Base-by-base conservation (phyloP, 2,329 filamentous ascomycete species). In the Chaetomium strumarium region DNA sequence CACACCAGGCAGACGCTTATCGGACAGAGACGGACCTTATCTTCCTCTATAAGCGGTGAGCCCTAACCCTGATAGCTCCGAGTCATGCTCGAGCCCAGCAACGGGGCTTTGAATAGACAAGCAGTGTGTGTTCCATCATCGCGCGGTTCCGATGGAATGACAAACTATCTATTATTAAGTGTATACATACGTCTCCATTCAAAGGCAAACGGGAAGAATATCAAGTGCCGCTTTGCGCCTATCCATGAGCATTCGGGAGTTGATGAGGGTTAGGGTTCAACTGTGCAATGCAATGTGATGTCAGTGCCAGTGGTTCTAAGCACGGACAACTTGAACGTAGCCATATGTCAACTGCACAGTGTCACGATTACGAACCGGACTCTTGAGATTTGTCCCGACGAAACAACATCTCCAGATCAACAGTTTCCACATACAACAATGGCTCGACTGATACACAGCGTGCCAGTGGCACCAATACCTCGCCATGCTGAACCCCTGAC, bases 401-500 rank as follows among this genome's bases (percentile, higher is more conserved):
- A 30, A 40, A 48, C 48, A 50, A 43, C 49, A 16, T 50, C 30
- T 24, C 37, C 37, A 17, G 7, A 31, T 36, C 47, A 29, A 46
- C 47, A 43, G 20, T 42, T 9, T 34, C 16, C 20, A 36, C 39
- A 50, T 5, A 36, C 5, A 58, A 24, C 12, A 43, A 64, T 64
- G 62, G 62, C 55, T 39, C 60, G 56, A 51, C 46, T 63, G 24
- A 57, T 60, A 13, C 53, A 51, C 13, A 58, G 56, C 31, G 38
- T 57, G 1, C 52, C 57, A 8, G 41, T 45, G 14, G 12, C 53
- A 4, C 46, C 57, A 16, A 38, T 24, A 7, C 13, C 46, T 5
- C 57, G 49, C 24, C 57, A 44, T 8, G 53, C 64, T 16, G 70
- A 75, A 59, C 67, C 69, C 12, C 65, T 72, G 37, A 62, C 70